Evolutionary conservation across 2,329 filamentous ascomycete genomes (phyloP).

Genomic region (Calonectria pteridis): DNA sequence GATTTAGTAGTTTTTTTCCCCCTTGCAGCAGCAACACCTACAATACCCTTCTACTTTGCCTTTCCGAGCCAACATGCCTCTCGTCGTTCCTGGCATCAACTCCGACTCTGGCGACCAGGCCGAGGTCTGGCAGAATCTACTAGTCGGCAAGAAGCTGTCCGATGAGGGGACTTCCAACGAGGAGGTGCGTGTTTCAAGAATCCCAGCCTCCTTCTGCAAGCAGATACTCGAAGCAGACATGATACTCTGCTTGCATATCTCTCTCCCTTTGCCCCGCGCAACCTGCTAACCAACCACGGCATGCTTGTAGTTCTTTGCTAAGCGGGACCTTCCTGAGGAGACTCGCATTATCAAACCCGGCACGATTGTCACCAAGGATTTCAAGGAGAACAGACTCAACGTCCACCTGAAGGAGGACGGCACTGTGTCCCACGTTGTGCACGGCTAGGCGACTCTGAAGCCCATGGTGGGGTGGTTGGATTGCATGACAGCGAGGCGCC

Average conservation of each 20-base stretch:
- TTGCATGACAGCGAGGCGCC: neutral
- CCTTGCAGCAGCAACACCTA: neutral
- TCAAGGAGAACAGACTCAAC: conserved; percentile 66
- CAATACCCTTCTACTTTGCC: neutral
- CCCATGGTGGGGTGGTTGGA: neutral
- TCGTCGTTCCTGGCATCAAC: conserved; percentile 71
- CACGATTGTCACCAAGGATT: conserved; percentile 70
- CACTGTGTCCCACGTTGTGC: conserved; percentile 69
- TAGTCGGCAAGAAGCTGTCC: conserved; percentile 73
- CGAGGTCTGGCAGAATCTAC: conserved; percentile 71
- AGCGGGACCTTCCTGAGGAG: conserved; percentile 68
- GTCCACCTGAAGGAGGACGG: conserved; percentile 71
- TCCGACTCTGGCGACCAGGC: conserved; percentile 60
- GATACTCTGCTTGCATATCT: neutral
- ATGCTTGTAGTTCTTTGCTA: conserved; percentile 66
- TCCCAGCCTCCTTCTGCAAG: neutral
- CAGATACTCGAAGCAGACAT: neutral
- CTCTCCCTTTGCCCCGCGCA: neutral
- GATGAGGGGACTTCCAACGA: conserved; percentile 61
- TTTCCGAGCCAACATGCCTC: conserved; percentile 66
- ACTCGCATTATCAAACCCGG: conserved; percentile 69
- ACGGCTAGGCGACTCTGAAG: conserved; percentile 56
- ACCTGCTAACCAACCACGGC: neutral
- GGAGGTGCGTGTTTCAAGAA: conserved; percentile 58
- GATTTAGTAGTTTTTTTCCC: neutral